Evolutionary conservation across 179 eudicot species (phyloP).

Genomic region (Spinacia oleracea): DNA sequence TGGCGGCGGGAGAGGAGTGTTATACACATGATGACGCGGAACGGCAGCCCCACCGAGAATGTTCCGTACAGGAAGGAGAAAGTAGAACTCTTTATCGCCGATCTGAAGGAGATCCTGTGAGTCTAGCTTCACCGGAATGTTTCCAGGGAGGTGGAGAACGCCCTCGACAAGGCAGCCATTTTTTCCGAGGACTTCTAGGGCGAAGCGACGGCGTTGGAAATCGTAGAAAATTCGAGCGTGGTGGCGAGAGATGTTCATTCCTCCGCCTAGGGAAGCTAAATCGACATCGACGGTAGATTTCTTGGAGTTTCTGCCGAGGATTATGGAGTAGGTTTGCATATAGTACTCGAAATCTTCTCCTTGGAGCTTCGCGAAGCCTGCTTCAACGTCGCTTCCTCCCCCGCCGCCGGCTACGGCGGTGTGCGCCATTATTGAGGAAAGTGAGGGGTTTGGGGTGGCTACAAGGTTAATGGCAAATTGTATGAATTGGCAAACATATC

Average conservation of each 20-base stretch:
- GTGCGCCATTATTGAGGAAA: constrained; percentile 20
- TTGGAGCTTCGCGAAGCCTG: constrained; percentile 91
- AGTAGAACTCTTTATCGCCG: constrained; percentile 92
- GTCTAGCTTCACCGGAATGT: constrained; percentile 73
- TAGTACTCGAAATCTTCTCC: constrained; percentile 97
- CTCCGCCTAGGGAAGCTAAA: constrained; percentile 88
- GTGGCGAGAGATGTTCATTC: constrained; percentile 98
- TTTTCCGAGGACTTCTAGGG: constrained; percentile 87
- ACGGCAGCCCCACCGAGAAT: constrained; percentile 57
- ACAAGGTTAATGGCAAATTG: neutral
- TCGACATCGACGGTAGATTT: constrained; percentile 94
- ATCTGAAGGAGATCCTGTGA: constrained; percentile 87
- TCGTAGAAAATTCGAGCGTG: constrained; percentile 98
- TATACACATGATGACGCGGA: constrained; percentile 41
- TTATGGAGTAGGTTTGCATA: constrained; percentile 94
- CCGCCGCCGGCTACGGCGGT: constrained; percentile 19
- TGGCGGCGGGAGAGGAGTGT: constrained; percentile 23
- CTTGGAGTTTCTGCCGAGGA: constrained; percentile 82
- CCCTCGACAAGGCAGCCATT: constrained; percentile 91
- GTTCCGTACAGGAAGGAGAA: constrained; percentile 68
- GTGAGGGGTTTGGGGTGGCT: neutral
- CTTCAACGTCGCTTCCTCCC: constrained; percentile 71
- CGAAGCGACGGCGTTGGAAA: constrained; percentile 81
- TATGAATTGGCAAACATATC: neutral
- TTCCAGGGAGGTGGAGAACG: constrained; percentile 81